A percentile compares a stretch with the other conserved stretches of the same genome.
Conservation (phyloP, 495 filamentous ascomycete genomes). For the Letharia lupina region DNA sequence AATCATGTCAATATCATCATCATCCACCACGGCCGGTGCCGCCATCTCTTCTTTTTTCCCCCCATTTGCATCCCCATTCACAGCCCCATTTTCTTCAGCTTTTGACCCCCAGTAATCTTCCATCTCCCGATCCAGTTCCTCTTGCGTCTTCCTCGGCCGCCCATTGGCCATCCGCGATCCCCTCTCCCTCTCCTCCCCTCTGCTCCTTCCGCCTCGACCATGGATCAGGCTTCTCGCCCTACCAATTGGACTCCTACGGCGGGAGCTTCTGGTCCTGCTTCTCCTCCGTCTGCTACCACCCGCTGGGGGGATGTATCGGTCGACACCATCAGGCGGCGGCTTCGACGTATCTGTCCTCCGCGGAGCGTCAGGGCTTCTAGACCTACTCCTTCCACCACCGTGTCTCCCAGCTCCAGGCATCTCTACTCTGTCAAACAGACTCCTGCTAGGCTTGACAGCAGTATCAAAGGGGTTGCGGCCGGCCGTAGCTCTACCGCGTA, state of each 20-base stretch:
- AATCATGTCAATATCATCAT: constrained; percentile 51
- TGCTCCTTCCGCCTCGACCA: constrained; percentile 27
- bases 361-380: constrained; percentile 41
- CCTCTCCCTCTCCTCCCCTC: constrained; percentile 29
- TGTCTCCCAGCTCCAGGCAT: constrained; percentile 31
- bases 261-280: constrained; percentile 40
- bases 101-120: constrained; percentile 72
- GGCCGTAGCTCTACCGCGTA: constrained; percentile 25
- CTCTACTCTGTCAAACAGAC: constrained; percentile 70
- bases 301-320: constrained; percentile 65
- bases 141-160: constrained; percentile 79
- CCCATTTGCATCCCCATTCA: constrained; percentile 29
- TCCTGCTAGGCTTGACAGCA: constrained; percentile 45
- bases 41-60: constrained; percentile 10
- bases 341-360: constrained; percentile 58
- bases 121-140: constrained; percentile 93
- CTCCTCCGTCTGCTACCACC: constrained; percentile 37
- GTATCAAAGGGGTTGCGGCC: constrained; percentile 50
- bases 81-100: neutral
- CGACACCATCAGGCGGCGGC: constrained; percentile 62
- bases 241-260: constrained; percentile 37
- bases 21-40: constrained; percentile 32
- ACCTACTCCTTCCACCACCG: constrained; percentile 27
- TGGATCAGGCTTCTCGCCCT: constrained; percentile 28
- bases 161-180: constrained; percentile 38